phyloP scores from a whole-genome alignment of 352 stramenopile genomes.

The Phytopythium mirpurense region DNA sequence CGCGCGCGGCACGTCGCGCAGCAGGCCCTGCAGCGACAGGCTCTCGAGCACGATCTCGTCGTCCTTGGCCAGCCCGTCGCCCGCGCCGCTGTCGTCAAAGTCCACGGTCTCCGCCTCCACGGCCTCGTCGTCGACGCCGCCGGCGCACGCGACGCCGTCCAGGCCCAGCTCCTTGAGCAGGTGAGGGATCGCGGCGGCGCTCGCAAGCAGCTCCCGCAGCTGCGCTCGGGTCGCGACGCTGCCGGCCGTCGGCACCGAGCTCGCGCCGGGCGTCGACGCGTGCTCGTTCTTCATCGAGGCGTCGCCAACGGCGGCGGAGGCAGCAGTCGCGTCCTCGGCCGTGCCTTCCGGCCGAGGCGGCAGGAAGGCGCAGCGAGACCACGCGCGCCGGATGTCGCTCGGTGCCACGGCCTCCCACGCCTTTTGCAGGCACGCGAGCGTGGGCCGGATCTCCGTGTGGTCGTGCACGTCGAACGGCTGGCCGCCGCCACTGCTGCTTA shows the following conservation, averaged over 20 bases:
- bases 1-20: slow-evolving; percentile 32
- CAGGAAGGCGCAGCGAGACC: slow-evolving; percentile 31
- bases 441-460: slow-evolving; percentile 37
- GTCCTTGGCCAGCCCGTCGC: slow-evolving; percentile 37
- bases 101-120: slow-evolving; percentile 31
- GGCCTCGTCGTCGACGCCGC: slow-evolving; percentile 11
- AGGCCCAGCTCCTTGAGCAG: slow-evolving; percentile 33
- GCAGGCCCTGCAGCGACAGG: slow-evolving; percentile 42
- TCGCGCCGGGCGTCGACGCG: background rate
- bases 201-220: slow-evolving; percentile 17
- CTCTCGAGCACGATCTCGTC: slow-evolving; percentile 63
- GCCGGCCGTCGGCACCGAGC: background rate
- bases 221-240: slow-evolving; percentile 2
- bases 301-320: slow-evolving; percentile 8
- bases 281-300: slow-evolving; percentile 7
- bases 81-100: slow-evolving; percentile 31
- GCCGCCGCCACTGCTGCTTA: background rate
- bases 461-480: slow-evolving; percentile 36
- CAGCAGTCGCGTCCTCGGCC: slow-evolving; percentile 7
- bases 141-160: slow-evolving; percentile 12
- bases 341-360: slow-evolving; percentile 21
- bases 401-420: slow-evolving; percentile 31
- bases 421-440: slow-evolving; percentile 36
- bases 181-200: slow-evolving; percentile 15
- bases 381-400: slow-evolving; percentile 35